A percentile compares a stretch with the other conserved stretches of the same genome.
Evolutionary conservation across 768 basidiomycete genomes (phyloP).

Genomic region (Xerocomus potaroensis): DNA sequence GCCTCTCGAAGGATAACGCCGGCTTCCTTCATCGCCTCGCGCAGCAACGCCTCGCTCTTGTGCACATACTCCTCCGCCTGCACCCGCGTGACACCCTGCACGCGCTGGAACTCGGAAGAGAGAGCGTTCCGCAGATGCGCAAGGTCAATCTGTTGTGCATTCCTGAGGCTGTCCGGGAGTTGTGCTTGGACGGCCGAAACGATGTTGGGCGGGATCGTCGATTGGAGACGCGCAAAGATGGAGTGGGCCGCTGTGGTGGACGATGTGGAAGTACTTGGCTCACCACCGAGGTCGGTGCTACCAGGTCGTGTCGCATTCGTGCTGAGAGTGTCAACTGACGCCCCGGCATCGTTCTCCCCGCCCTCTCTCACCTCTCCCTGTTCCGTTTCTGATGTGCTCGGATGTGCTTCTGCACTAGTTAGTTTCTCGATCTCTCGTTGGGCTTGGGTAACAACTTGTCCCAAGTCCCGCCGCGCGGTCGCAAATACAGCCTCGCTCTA

Average conservation of each 20-base stretch:
- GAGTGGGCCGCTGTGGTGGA: conserved; percentile 32
- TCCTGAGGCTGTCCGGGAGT: conserved; percentile 61
- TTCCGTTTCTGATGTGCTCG: conserved; percentile 4
- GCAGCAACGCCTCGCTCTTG: conserved; percentile 61
- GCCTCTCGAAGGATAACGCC: conserved; percentile 82
- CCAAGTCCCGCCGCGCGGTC: conserved; percentile 67
- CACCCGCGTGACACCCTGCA: conserved; percentile 69
- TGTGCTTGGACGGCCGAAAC: conserved; percentile 62
- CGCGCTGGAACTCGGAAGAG: conserved; percentile 61
- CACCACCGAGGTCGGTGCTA: conserved; percentile 15
- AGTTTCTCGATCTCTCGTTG: conserved; percentile 72
- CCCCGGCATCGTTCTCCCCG: conserved; percentile 22
- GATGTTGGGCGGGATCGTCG: conserved; percentile 71
- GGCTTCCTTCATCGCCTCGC: conserved; percentile 74
- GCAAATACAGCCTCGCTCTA: conserved; percentile 70
- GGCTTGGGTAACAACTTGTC: conserved; percentile 71
- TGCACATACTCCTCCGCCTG: conserved; percentile 84
- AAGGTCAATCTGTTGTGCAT: conserved; percentile 65
- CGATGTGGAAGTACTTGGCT: conserved; percentile 11
- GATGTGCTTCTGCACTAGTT: conserved; percentile 34
- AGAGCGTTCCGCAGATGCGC: conserved; percentile 61
- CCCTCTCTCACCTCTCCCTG: conserved; percentile 18
- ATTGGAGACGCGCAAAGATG: conserved; percentile 67
- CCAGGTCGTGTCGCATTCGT: conserved; percentile 16
- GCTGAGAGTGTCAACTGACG: conserved; percentile 26